Percentiles rank a stretch among this genome's conserved stretches.
Evolutionary conservation across 2,329 filamentous ascomycete species (phyloP).

Genomic region (Fusarium sp.): DNA sequence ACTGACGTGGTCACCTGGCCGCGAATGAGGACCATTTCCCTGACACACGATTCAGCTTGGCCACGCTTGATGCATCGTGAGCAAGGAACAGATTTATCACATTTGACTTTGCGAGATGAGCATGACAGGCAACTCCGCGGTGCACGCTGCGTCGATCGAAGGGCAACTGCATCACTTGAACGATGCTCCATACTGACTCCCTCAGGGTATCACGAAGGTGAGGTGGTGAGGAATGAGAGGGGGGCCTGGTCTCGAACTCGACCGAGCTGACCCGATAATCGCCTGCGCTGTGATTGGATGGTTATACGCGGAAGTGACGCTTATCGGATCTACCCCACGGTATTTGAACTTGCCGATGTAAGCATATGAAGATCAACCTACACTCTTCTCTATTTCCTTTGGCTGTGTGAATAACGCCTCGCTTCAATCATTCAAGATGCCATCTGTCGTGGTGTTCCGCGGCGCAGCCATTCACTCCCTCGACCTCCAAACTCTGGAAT

Average conservation of each 20-base stretch:
- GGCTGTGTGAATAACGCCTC: fast-evolving
- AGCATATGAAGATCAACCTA: neutral
- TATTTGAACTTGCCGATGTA: neutral
- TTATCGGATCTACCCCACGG: neutral
- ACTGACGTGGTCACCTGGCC: neutral
- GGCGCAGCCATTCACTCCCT: constrained; percentile 7
- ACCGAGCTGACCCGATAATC: neutral
- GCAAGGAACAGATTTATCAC: neutral
- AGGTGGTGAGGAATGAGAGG: no score
- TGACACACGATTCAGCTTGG: neutral
- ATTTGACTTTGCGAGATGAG: neutral
- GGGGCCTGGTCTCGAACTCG: neutral
- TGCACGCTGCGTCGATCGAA: neutral
- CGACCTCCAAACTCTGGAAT: neutral
- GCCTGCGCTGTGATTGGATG: neutral
- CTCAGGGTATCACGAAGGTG: no score
- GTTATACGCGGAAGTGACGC: neutral
- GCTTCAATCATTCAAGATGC: neutral
- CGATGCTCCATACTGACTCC: neutral
- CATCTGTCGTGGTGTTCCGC: neutral
- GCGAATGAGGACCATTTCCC: neutral
- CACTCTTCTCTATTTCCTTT: neutral
- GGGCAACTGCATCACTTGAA: neutral
- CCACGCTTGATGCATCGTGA: neutral
- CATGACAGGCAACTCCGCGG: neutral